phyloP scores from a whole-genome alignment of 495 filamentous ascomycete species.

The Hyphodiscus hymeniophilus region DNA sequence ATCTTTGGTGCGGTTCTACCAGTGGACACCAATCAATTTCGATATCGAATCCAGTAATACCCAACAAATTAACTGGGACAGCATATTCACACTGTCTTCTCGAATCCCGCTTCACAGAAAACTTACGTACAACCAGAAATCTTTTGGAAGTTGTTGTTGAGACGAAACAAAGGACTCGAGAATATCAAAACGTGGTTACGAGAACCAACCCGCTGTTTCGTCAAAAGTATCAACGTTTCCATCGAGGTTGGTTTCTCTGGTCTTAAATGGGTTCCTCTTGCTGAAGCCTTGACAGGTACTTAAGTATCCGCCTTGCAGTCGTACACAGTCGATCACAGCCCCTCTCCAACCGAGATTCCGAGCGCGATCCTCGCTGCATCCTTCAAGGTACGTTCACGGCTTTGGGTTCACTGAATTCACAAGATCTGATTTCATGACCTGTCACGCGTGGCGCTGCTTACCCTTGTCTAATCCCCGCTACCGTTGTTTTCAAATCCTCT shows the following conservation, averaged over 20 bases:
- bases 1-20: too few species aligned
- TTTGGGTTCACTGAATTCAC: neutral
- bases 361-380: neutral
- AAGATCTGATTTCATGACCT: slow-evolving; percentile 3
- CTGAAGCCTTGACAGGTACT: slow-evolving; percentile 9
- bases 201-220: slow-evolving; percentile 6
- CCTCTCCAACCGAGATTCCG: neutral
- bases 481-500: neutral
- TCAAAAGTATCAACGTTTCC: neutral
- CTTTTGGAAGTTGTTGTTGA: too few species aligned
- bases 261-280: slow-evolving; percentile 6
- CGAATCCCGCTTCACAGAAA: too few species aligned
- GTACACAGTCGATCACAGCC: neutral
- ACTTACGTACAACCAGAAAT: too few species aligned
- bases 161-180: neutral
- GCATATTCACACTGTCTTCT: too few species aligned
- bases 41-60: too few species aligned
- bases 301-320: neutral
- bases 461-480: slow-evolving; percentile 8
- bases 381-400: slow-evolving; percentile 18
- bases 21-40: too few species aligned
- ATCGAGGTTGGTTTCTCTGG: slow-evolving; percentile 1
- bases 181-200: slow-evolving; percentile 1
- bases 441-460: slow-evolving; percentile 14
- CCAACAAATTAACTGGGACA: too few species aligned